Evolutionary conservation across 345 rosid species (phyloP).

Genomic region (Clausena lansium): DNA sequence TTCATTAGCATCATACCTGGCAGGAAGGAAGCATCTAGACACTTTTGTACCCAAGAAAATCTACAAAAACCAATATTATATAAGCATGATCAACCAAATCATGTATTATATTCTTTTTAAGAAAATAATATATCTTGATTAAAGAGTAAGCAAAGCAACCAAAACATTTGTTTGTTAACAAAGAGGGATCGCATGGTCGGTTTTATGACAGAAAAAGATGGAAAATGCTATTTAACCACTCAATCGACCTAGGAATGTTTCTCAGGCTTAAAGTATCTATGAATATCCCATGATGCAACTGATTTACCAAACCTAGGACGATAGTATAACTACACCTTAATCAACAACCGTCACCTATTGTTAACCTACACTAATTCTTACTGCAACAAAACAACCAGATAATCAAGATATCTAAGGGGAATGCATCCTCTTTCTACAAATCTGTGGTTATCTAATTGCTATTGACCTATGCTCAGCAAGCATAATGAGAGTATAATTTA

Average conservation of each 20-base stretch:
- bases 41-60: constrained; percentile 58
- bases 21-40: constrained; percentile 38
- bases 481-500: no score
- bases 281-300: not conserved
- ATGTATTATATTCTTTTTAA: not conserved
- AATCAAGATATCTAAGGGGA: not conserved
- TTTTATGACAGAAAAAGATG: not conserved
- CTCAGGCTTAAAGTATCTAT: not conserved
- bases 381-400: not conserved
- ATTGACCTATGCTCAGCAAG: not conserved
- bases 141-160: not conserved
- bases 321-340: not conserved
- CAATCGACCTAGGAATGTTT: not conserved
- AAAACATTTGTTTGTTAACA: no score
- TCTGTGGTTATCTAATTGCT: not conserved
- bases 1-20: constrained; percentile 31
- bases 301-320: not conserved
- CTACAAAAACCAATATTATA: constrained; percentile 23
- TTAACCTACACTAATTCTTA: not conserved
- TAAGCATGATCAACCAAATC: not conserved
- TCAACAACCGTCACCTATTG: not conserved
- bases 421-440: not conserved
- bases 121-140: not conserved
- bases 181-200: not conserved
- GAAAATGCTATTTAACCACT: no score